Evolutionary conservation across 78 protist species (phyloP).

Genomic region (Dictyostelium firmibasis): DNA sequence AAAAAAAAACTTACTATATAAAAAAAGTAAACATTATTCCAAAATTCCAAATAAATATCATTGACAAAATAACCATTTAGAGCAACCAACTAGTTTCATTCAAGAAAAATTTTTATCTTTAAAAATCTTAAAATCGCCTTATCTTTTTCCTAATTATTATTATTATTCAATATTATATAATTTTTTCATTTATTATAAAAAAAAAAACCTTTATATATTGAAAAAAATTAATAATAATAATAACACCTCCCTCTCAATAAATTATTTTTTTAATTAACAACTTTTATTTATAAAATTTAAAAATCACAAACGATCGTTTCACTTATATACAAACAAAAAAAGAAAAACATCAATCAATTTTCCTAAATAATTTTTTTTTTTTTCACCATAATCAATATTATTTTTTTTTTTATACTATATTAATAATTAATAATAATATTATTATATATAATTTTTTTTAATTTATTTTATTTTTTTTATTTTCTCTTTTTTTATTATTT

Average conservation of each 20-base stretch:
- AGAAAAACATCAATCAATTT: neutral
- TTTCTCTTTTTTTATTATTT: neutral
- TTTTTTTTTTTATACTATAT: too few relatives aligned
- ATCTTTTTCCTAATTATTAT: neutral
- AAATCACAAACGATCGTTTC: neutral
- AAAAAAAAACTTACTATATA: neutral
- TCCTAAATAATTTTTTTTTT: neutral
- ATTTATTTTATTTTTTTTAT: too few relatives aligned
- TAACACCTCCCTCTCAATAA: neutral
- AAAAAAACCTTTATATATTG: neutral
- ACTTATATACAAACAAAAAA: too few relatives aligned
- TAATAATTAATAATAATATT: too few relatives aligned
- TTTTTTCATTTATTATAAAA: neutral
- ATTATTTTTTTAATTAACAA: neutral
- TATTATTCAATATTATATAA: neutral
- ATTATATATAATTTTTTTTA: too few relatives aligned
- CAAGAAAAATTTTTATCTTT: neutral
- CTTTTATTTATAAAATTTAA: neutral
- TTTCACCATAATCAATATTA: neutral
- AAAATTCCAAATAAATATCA: neutral
- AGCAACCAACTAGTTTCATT: neutral
- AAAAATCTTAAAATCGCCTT: neutral
- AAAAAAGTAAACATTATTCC: neutral
- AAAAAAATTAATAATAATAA: too few relatives aligned
- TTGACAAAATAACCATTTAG: neutral